phyloP scores from a whole-genome alignment of 768 basidiomycete genomes.

The Leccinum variicolor region DNA sequence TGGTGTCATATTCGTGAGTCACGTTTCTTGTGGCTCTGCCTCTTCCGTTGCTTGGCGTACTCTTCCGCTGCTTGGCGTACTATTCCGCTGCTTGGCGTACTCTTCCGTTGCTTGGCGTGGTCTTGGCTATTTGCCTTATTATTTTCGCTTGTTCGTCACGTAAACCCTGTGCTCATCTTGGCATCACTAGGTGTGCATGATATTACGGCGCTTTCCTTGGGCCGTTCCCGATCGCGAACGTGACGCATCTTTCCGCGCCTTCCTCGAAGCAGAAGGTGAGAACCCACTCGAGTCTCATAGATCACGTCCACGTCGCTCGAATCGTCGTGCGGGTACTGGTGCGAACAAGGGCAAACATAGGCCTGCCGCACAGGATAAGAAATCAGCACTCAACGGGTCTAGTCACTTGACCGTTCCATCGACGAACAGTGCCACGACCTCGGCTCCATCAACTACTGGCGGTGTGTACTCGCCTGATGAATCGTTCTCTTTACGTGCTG shows the following conservation, averaged over 20 bases:
- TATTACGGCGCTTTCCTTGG: slow-evolving; percentile 97
- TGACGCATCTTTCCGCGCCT: slow-evolving; percentile 88
- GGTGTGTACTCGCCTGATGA: slow-evolving; percentile 19
- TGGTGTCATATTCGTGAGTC: slow-evolving; percentile 90
- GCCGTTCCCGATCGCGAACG: slow-evolving; percentile 95
- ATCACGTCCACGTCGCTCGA: slow-evolving; percentile 13
- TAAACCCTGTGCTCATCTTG: slow-evolving; percentile 12
- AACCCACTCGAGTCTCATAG: slow-evolving; percentile 37
- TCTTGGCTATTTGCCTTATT: background rate
- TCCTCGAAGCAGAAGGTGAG: slow-evolving; percentile 92
- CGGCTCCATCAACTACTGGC: slow-evolving; percentile 10
- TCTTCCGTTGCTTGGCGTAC: background rate
- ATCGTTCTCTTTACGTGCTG: slow-evolving; percentile 6
- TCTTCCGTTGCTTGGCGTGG: background rate
- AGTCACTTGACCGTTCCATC: slow-evolving; percentile 3
- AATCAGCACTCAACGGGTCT: background rate
- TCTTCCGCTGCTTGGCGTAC: no score
- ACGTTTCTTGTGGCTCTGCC: background rate
- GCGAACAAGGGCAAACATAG: slow-evolving; percentile 5
- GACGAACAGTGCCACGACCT: background rate
- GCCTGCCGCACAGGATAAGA: background rate
- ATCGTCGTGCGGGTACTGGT: slow-evolving; percentile 1
- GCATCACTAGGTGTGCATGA: slow-evolving; percentile 65
- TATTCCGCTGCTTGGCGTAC: no score
- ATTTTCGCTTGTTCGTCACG: slow-evolving; percentile 4